phyloP scores from a whole-genome alignment of 2,329 filamentous ascomycete genomes.

The Penicillium sp. region DNA sequence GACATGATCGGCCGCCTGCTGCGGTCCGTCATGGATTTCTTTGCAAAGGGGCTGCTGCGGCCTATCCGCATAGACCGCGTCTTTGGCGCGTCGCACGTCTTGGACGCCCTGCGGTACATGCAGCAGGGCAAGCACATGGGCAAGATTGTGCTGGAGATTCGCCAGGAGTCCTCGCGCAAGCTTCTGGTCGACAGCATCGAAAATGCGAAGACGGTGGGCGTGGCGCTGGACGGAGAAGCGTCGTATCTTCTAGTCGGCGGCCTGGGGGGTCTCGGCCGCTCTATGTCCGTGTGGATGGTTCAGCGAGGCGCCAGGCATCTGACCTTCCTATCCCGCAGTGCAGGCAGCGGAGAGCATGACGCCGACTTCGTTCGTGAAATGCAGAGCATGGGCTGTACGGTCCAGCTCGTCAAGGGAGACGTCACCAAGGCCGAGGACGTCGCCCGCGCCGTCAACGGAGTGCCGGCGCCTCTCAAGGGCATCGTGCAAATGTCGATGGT shows the following conservation, averaged over 20 bases:
- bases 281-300: constrained; percentile 21
- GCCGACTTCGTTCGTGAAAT: constrained; percentile 11
- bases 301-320: constrained; percentile 24
- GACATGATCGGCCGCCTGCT: no score
- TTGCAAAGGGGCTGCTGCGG: no score
- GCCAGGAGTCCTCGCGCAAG: no score
- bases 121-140: no score
- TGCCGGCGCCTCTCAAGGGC: constrained; percentile 17
- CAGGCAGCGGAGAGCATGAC: constrained; percentile 16
- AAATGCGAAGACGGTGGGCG: no score
- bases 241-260: constrained; percentile 19
- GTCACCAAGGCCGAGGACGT: constrained; percentile 11
- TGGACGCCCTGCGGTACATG: no score
- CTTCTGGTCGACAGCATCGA: no score
- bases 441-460: not conserved
- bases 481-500: constrained; percentile 28
- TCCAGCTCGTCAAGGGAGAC: constrained; percentile 3
- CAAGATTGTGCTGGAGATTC: no score
- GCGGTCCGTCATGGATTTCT: no score
- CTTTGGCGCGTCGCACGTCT: no score
- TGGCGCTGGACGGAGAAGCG: no score
- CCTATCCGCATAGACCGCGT: no score
- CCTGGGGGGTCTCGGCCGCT: constrained; percentile 22
- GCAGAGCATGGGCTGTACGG: constrained; percentile 2
- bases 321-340: constrained; percentile 17